Conservation (phyloP, 441 rosid genomes). For the Brassica hybrid region DNA sequence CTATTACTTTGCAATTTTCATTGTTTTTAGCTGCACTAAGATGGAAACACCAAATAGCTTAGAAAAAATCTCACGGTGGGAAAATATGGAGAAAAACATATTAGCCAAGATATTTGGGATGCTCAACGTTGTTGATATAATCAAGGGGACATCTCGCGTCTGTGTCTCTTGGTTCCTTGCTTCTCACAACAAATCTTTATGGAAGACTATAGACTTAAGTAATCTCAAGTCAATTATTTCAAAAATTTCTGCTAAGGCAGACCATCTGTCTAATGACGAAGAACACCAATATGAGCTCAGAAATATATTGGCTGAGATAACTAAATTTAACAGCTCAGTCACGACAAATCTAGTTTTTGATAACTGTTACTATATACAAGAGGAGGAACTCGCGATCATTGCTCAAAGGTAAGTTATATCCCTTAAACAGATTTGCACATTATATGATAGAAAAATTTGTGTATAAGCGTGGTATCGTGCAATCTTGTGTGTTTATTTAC, state of each 20-base stretch:
- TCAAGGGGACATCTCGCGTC: background rate
- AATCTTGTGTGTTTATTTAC: background rate
- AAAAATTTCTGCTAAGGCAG: background rate
- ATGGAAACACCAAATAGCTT: background rate
- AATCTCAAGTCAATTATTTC: background rate
- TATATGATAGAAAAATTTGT: background rate
- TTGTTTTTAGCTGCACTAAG: background rate
- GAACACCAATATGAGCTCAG: background rate
- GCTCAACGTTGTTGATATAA: background rate
- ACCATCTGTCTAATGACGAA: background rate
- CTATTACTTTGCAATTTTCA: background rate
- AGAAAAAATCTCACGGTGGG: background rate
- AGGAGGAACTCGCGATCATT: background rate
- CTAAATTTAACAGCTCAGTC: background rate
- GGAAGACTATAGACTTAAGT: slow-evolving; percentile 2
- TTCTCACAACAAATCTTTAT: background rate
- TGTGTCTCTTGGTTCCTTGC: background rate
- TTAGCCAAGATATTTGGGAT: background rate
- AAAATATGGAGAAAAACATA: background rate
- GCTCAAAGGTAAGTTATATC: background rate
- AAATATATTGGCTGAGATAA: background rate
- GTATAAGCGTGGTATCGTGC: background rate
- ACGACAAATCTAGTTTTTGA: background rate
- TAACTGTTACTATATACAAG: background rate
- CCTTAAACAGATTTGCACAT: background rate